Evolutionary conservation across 1,284 basidiomycete species (phyloP).

Genomic region (Malassezia sp.): DNA sequence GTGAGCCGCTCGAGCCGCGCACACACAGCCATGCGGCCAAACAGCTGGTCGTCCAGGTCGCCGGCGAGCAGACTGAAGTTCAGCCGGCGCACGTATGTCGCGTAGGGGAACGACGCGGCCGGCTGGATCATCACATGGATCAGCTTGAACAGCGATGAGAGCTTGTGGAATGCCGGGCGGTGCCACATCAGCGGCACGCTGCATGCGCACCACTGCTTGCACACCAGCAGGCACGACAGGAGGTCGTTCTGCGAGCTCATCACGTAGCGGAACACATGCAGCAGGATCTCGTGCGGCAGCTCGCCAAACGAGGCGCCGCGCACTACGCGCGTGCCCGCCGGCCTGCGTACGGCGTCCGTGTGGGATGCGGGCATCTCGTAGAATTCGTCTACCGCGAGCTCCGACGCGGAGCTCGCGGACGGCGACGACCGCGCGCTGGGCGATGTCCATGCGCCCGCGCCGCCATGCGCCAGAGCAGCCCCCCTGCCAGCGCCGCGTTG

Average conservation of each 20-base stretch:
- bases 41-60: conserved; percentile 66
- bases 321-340: too few species aligned
- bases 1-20: conserved; percentile 79
- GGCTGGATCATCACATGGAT: conserved; percentile 35
- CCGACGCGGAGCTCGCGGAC: conserved; percentile 1
- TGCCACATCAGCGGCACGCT: conserved; percentile 92
- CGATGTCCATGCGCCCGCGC: too few species aligned
- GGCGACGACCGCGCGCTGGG: neutral
- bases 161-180: conserved; percentile 65
- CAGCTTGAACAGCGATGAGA: conserved; percentile 59
- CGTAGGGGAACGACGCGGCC: conserved; percentile 68
- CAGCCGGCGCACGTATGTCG: conserved; percentile 74
- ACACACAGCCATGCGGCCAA: conserved; percentile 65
- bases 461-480: too few species aligned
- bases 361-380: neutral
- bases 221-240: conserved; percentile 55
- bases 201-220: conserved; percentile 85
- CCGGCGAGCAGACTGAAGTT: conserved; percentile 69
- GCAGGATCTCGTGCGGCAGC: conserved; percentile 78
- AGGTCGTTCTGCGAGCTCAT: conserved; percentile 63
- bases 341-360: too few species aligned
- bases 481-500: too few species aligned
- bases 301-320: conserved; percentile 6
- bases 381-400: neutral
- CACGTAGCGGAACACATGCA: conserved; percentile 81